Evolutionary conservation across 495 filamentous ascomycete species (phyloP), one percentile per base, ranked within the genome.

Genomic region (Haplographium delicatum): DNA sequence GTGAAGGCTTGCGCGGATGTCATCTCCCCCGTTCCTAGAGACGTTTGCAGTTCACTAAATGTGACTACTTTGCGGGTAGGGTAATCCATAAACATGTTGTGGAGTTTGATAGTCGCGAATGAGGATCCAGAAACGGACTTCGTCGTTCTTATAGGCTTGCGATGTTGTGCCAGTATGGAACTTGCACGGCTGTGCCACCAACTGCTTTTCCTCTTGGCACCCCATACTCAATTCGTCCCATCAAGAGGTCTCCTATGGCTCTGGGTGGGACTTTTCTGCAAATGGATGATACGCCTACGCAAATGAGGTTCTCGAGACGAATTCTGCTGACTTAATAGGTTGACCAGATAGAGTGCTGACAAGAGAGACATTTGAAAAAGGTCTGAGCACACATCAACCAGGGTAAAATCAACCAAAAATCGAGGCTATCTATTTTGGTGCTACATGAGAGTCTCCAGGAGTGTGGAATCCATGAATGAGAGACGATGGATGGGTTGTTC

Each of bases 331-430:
- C 49, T 47, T 57, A 27, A 57, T 49, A 57, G 54, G 54, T 25
- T 44, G 43, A 25, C 11, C 24, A 46, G 35, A 49, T 48, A 47
- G 48, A 51, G 48, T 57, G 42, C 48, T 57, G 48, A 57, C 44
- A 18, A 22, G 24, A 34, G 46, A 45, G 40, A 30, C 23, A 40
- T n/a, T 22, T 33, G 40, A 39, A 49, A 49, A 15, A 23, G 40
- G 45, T 26, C 23, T 38, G 27, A 20, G 44, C n/a, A n/a, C n/a
- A n/a, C n/a, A n/a, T n/a, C n/a, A n/a, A n/a, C n/a, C n/a, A n/a
- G n/a, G n/a, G n/a, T n/a, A n/a, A n/a, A 31, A 31, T 7, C 13
- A 7, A 7, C 28, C 7, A 13, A 13, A 31, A 31, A 13, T 31
- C 28, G 28, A 31, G 28, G 13, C 4, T 35, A 34, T 38, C 34